Evolutionary conservation across 192 early-diverging fungal genomes (phyloP).

Genomic region (Coemansia umbellata): DNA sequence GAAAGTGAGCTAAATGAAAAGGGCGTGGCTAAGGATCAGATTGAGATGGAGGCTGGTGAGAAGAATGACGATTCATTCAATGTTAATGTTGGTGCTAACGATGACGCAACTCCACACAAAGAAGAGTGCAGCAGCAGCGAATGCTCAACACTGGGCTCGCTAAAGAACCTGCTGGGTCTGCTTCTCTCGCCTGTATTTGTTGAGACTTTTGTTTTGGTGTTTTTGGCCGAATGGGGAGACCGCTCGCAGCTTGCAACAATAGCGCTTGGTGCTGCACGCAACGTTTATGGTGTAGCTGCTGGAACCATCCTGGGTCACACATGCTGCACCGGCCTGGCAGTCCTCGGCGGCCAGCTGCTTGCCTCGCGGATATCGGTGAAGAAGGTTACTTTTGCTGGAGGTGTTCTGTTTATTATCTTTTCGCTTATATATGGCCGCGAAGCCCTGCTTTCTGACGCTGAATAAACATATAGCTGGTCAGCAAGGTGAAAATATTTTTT

Average conservation of each 20-base stretch:
- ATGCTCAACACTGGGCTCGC: slow-evolving; percentile 44
- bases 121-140: slow-evolving; percentile 22
- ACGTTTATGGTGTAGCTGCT: slow-evolving; percentile 85
- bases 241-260: slow-evolving; percentile 95
- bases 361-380: slow-evolving; percentile 82
- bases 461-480: neutral
- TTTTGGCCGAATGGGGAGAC: slow-evolving; percentile 98
- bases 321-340: slow-evolving; percentile 88
- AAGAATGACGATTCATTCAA: slow-evolving; percentile 18
- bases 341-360: slow-evolving; percentile 87
- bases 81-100: slow-evolving; percentile 29
- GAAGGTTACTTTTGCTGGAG: slow-evolving; percentile 81
- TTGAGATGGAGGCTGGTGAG: slow-evolving; percentile 59
- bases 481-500: neutral
- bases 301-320: slow-evolving; percentile 89
- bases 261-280: slow-evolving; percentile 89
- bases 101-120: slow-evolving; percentile 9
- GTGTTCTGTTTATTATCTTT: slow-evolving; percentile 86
- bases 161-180: slow-evolving; percentile 68
- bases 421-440: slow-evolving; percentile 69
- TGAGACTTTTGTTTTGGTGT: slow-evolving; percentile 94
- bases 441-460: slow-evolving; percentile 6
- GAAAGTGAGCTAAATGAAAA: slow-evolving; percentile 83
- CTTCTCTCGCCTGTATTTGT: slow-evolving; percentile 91
- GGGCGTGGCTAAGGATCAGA: slow-evolving; percentile 54